phyloP scores from a whole-genome alignment of 2,329 filamentous ascomycete genomes.

The Fusarium sp. region DNA sequence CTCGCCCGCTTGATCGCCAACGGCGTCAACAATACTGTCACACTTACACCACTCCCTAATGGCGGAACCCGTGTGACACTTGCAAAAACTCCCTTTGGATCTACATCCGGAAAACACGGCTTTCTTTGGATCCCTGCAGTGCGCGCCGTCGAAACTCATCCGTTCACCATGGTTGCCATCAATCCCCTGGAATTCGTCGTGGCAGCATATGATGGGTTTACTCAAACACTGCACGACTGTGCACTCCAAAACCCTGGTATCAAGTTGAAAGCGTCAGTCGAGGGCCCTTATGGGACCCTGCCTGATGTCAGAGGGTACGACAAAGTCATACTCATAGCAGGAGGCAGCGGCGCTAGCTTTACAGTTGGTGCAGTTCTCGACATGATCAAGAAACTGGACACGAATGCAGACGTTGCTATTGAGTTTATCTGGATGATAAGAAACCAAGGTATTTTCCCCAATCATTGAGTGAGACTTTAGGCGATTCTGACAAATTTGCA shows the following conservation, averaged over 20 bases:
- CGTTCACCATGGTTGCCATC: conserved; percentile 69
- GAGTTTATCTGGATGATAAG: conserved; percentile 57
- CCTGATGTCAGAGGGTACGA: conserved; percentile 64
- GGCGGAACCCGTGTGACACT: conserved; percentile 67
- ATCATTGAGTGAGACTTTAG: fast-evolving
- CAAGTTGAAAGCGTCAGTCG: conserved; percentile 62
- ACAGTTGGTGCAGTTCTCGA: conserved; percentile 55
- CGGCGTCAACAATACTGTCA: conserved; percentile 63
- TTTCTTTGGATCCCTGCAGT: conserved; percentile 73
- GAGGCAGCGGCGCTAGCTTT: conserved; percentile 71
- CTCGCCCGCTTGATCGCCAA: conserved; percentile 56
- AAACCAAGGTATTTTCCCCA: conserved; percentile 46
- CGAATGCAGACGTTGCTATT: conserved; percentile 43
- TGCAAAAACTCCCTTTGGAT: conserved; percentile 59
- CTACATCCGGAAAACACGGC: conserved; percentile 68
- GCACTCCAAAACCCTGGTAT: conserved; percentile 62
- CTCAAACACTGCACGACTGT: conserved; percentile 63
- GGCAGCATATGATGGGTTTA: conserved; percentile 69
- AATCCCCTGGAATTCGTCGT: conserved; percentile 69
- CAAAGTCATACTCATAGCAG: conserved; percentile 68
- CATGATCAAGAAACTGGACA: conserved; percentile 47
- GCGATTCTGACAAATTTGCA: conserved; percentile 30
- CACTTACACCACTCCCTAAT: conserved; percentile 63
- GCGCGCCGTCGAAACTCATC: conserved; percentile 68
- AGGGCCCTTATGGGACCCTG: conserved; percentile 69